phyloP scores from a whole-genome alignment of 192 early-diverging fungal genomes.

The Linnemannia exigua region DNA sequence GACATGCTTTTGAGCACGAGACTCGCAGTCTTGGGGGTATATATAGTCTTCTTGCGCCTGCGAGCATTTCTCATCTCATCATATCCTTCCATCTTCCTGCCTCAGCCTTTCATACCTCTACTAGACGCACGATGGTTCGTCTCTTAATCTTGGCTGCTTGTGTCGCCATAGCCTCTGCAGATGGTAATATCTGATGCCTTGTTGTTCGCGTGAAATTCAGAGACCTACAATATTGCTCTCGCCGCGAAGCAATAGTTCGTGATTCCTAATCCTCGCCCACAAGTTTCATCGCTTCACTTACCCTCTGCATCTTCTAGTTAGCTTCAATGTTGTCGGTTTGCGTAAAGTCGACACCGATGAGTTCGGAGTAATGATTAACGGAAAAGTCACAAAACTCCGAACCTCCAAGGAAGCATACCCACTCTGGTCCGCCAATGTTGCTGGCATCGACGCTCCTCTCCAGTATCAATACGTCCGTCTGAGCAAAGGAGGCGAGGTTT shows the following conservation, averaged over 20 bases:
- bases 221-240: not conserved
- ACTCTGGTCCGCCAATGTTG: constrained; percentile 28
- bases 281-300: constrained; percentile 4
- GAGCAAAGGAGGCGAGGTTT: not conserved
- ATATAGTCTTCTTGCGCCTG: constrained; percentile 11
- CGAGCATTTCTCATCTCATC: constrained; percentile 12
- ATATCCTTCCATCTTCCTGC: constrained; percentile 10
- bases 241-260: not conserved
- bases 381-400: constrained; percentile 22
- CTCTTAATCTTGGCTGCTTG: constrained; percentile 21
- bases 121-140: constrained; percentile 21
- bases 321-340: constrained; percentile 37
- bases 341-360: not conserved
- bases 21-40: not conserved
- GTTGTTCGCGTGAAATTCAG: not conserved
- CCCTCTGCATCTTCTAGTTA: constrained; percentile 26
- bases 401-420: constrained; percentile 14
- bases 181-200: constrained; percentile 20
- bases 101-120: constrained; percentile 16
- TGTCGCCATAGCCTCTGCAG: constrained; percentile 12
- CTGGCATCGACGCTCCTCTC: constrained; percentile 11
- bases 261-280: not conserved
- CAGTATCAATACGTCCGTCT: constrained; percentile 33
- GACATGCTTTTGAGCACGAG: constrained; percentile 20
- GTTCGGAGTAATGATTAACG: constrained; percentile 34